Conservation (phyloP, 495 filamentous ascomycete species). For the Rhizodiscina lignyota region DNA sequence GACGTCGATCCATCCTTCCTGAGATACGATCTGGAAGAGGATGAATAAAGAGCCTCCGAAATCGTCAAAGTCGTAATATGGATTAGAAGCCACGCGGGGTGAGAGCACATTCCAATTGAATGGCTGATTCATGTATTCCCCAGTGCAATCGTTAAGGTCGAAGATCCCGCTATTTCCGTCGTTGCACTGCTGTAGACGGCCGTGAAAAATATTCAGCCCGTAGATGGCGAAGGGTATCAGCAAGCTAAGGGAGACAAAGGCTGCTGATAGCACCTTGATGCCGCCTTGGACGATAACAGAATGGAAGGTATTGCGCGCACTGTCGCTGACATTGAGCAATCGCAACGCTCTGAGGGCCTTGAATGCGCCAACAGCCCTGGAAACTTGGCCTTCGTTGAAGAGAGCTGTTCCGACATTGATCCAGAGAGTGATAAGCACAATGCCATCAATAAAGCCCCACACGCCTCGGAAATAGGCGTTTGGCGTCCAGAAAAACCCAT, state of each 20-base stretch:
- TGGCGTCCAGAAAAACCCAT: slow-evolving; percentile 92
- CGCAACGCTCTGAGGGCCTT: slow-evolving; percentile 92
- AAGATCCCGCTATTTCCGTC: slow-evolving; percentile 35
- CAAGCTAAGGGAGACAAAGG: slow-evolving; percentile 85
- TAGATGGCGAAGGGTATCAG: slow-evolving; percentile 95
- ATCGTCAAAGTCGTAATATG: slow-evolving; percentile 84
- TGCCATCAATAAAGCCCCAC: slow-evolving; percentile 90
- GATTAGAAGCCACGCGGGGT: slow-evolving; percentile 62
- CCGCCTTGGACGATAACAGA: slow-evolving; percentile 86
- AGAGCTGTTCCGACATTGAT: slow-evolving; percentile 80
- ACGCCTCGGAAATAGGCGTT: slow-evolving; percentile 94
- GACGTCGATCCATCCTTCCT: slow-evolving; percentile 93
- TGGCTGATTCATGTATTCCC: slow-evolving; percentile 62
- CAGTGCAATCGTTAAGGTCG: slow-evolving; percentile 57
- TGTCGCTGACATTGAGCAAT: slow-evolving; percentile 89
- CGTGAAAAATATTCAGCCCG: slow-evolving; percentile 81
- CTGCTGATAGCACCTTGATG: slow-evolving; percentile 70
- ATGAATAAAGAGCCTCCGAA: slow-evolving; percentile 87
- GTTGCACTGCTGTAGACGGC: slow-evolving; percentile 66
- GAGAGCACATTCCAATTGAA: slow-evolving; percentile 71
- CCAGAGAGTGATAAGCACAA: slow-evolving; percentile 91
- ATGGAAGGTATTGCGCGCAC: slow-evolving; percentile 89
- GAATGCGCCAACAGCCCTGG: slow-evolving; percentile 85
- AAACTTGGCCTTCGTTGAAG: slow-evolving; percentile 59
- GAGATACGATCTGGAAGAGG: slow-evolving; percentile 96